Conservation (phyloP, 306 rosid genomes). For the Luffa aegyptiaca region DNA sequence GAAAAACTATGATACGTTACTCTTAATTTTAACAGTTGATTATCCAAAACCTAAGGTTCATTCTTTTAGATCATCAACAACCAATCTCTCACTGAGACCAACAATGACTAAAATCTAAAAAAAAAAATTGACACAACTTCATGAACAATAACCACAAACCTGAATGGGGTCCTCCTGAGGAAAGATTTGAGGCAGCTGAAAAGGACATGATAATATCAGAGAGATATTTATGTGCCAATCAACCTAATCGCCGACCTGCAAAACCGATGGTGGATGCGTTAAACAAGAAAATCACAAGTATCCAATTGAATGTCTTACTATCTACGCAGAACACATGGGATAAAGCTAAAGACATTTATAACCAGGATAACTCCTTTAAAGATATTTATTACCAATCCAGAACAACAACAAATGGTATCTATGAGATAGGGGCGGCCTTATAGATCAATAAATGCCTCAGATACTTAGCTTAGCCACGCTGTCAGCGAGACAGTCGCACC, state of each 20-base stretch:
- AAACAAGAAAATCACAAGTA: slow-evolving; percentile 14
- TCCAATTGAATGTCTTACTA: slow-evolving; percentile 15
- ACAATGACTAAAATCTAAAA: background rate
- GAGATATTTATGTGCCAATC: slow-evolving; percentile 13
- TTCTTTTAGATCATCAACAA: background rate
- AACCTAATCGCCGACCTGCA: slow-evolving; percentile 13
- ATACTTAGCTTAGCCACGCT: slow-evolving; percentile 1
- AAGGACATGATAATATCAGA: slow-evolving; percentile 31
- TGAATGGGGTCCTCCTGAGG: slow-evolving; percentile 29
- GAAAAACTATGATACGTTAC: background rate
- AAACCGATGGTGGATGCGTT: background rate
- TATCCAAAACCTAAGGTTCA: background rate
- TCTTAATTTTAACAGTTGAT: background rate
- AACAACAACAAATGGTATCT: background rate
- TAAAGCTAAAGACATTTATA: slow-evolving; percentile 9
- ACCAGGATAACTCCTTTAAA: background rate
- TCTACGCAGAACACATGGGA: slow-evolving; percentile 15
- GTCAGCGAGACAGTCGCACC: slow-evolving; percentile 1
- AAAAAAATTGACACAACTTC: background rate
- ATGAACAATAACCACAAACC: slow-evolving; percentile 34
- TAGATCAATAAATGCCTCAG: background rate
- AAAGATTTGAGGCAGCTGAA: slow-evolving; percentile 39
- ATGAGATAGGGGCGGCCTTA: background rate
- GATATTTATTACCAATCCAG: background rate
- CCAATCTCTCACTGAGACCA: background rate